Percentiles rank a stretch among this genome's conserved stretches.
Evolutionary conservation across 805 yeast genomes (phyloP).

Genomic region (Candida arabinofermentans): DNA sequence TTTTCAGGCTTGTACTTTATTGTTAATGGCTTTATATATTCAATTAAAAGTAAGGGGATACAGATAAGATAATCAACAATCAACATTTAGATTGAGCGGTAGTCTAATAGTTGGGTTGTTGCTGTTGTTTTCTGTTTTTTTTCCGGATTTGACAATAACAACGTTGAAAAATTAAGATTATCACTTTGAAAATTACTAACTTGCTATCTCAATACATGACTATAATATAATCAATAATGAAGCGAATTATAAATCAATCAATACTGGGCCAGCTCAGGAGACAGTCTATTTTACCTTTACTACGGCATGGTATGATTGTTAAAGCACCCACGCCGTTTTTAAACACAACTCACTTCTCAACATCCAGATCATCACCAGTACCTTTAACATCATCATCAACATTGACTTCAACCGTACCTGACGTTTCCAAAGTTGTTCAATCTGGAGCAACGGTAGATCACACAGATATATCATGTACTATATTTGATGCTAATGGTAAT

Average conservation of each 20-base stretch:
- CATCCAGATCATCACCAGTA: not conserved
- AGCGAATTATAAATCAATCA: not conserved
- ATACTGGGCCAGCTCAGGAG: not conserved
- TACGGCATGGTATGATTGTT: not conserved
- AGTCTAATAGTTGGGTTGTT: no score
- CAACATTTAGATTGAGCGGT: no score
- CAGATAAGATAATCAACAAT: no score
- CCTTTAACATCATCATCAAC: not conserved
- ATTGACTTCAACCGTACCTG: not conserved
- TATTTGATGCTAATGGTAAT: constrained; percentile 67
- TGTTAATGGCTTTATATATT: no score
- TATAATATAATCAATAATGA: not conserved
- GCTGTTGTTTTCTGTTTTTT: no score
- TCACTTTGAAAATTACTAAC: no score
- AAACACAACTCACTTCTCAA: not conserved
- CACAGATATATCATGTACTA: constrained; percentile 68
- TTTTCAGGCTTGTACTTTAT: no score
- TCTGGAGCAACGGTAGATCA: constrained; percentile 45
- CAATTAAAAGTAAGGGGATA: no score
- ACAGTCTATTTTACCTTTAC: not conserved
- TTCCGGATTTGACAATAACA: no score
- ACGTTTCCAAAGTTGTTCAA: constrained; percentile 26
- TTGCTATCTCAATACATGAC: no score
- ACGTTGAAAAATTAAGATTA: no score
- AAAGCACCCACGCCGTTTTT: not conserved